Base-by-base conservation (phyloP, 768 basidiomycete species). In the Lentinus brumalis region DNA sequence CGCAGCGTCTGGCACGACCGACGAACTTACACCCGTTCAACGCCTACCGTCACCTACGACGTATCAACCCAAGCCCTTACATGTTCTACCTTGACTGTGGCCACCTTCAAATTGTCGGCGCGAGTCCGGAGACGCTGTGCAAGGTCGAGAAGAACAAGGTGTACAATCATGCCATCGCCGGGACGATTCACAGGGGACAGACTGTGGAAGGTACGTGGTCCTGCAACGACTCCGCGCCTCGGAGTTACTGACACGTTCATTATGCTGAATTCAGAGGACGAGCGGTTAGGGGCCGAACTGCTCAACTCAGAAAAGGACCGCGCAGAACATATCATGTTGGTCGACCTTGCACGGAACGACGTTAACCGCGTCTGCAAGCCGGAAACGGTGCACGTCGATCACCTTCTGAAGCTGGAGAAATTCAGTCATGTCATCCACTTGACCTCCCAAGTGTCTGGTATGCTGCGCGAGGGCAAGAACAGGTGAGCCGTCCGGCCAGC, bases 371-470 rank as follows among this genome's bases (percentile, higher is more conserved):
- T 98, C 38, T 98, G 96, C 82, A 85, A 92, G 67, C 94, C 97
- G 7, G 86, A 87, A 73, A 96, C 96, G 0, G 96, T 98, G 71
- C 92, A 96, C 71, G 94, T 99, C 29, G 97, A 98, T 74, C 87
- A 92, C 59, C 81, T 99, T 57, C 97, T 98, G 94, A 80, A 80
- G 64, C 74, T 99, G 42, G 92, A 98, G 73, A 96, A 90, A 74
- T 99, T 98, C 76, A 95, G 92, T 70, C 97, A 99, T 74, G 97
- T 99, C 69, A 98, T 95, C 66, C 97, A 99, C 74, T 71, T 99
- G 68, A 98, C 97, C 4, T 95, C 93, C 26, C 94, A 96, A 79
- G 91, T 98, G 15, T 92, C 94, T 50, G 97, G 97, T 4, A 74
- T 79, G 30, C 75, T 99, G 56, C 83, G 97, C 32, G 85, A 89